Conservation (phyloP, 164 flowering plant species). For the Aristolochia fimbriata region DNA sequence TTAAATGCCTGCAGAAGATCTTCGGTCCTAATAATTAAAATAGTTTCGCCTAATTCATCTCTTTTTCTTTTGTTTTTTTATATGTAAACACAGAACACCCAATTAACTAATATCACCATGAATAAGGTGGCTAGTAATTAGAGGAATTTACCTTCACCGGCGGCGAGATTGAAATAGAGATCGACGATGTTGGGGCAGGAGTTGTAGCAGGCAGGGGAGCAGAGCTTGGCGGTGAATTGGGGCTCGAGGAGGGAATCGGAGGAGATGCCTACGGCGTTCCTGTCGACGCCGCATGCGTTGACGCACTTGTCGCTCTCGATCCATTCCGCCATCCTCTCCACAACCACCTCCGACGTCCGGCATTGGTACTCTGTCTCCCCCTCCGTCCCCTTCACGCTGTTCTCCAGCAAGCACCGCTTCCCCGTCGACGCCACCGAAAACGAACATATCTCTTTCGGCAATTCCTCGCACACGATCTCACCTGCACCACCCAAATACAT, state of each 20-base stretch:
- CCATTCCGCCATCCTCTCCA: constrained; percentile 39
- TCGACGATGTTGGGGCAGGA: constrained; percentile 77
- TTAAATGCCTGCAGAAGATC: too few species aligned
- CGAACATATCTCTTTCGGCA: constrained; percentile 48
- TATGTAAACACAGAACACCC: too few species aligned
- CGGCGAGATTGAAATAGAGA: constrained; percentile 77
- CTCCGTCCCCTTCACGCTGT: constrained; percentile 11
- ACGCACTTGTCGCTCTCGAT: constrained; percentile 67
- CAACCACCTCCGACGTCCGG: constrained; percentile 62
- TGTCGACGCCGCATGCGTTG: constrained; percentile 57
- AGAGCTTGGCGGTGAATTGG: constrained; percentile 50
- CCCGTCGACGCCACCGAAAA: constrained; percentile 66
- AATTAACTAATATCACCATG: too few species aligned
- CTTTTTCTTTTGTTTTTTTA: too few species aligned
- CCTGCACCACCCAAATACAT: too few species aligned
- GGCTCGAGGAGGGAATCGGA: constrained; percentile 71
- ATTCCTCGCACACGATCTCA: constrained; percentile 54
- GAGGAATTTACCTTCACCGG: constrained; percentile 63
- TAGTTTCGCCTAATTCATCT: too few species aligned
- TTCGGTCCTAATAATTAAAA: too few species aligned
- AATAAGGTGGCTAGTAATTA: too few species aligned
- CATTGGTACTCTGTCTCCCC: constrained; percentile 44
- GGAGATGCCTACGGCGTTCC: constrained; percentile 62
- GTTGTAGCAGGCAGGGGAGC: constrained; percentile 50
- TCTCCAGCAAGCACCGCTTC: constrained; percentile 72